Conservation (phyloP, 257 asterid genomes). For the Solanum phureja region DNA sequence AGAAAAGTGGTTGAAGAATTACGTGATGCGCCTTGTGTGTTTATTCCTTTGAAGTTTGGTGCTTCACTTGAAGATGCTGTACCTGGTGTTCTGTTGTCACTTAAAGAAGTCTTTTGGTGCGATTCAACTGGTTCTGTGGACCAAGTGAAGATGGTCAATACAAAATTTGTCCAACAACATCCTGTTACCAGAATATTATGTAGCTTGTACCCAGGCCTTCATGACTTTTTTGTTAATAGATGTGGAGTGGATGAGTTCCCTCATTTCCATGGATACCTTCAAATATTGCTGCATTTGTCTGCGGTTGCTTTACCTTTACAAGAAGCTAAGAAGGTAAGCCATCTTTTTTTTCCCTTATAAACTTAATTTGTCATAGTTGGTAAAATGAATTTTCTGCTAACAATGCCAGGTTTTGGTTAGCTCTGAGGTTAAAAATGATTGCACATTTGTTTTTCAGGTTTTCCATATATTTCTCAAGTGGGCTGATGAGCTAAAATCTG, state of each 20-base stretch:
- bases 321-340: conserved; percentile 60
- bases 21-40: conserved; percentile 61
- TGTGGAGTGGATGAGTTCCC: conserved; percentile 75
- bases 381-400: not conserved
- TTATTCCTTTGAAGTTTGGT: conserved; percentile 47
- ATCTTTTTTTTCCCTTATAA: not conserved
- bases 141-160: conserved; percentile 21
- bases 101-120: conserved; percentile 74
- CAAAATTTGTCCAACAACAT: conserved; percentile 12
- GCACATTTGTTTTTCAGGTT: conserved; percentile 26
- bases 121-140: conserved; percentile 47
- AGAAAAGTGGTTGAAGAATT: conserved; percentile 47
- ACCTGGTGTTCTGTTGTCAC: conserved; percentile 57
- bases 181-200: conserved; percentile 33
- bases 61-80: conserved; percentile 45
- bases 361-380: not conserved
- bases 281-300: conserved; percentile 59
- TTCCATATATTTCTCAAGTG: conserved; percentile 60
- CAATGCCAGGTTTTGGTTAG: not conserved
- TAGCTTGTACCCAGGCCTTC: conserved; percentile 59
- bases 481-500: conserved; percentile 58
- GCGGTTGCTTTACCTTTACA: conserved; percentile 50
- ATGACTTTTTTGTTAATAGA: conserved; percentile 68
- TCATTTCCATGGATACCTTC: conserved; percentile 60
- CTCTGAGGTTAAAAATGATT: not conserved